Base-by-base conservation (phyloP, 2,329 filamentous ascomycete species). In the Claviceps quebecensis region DNA sequence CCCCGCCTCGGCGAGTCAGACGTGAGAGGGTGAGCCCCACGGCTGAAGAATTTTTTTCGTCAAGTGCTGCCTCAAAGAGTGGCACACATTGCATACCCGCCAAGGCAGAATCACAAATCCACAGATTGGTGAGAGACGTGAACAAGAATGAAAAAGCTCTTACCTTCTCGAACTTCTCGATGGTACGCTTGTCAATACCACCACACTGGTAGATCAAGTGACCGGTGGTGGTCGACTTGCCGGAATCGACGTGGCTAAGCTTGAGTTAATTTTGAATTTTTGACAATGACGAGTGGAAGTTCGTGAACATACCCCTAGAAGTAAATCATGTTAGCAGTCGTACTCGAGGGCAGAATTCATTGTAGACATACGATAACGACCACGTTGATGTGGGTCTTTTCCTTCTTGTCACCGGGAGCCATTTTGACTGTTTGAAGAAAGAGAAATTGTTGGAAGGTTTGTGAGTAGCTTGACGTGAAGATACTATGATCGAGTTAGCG, bases 101-200 rank as follows among this genome's bases (percentile, higher is more conserved):
- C 9, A 4, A 34, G 29, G 26, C 1, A 29, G 26, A 11, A 29
- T 9, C 26, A 29, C 26, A 29, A 4, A 29, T 29, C 8, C 26
- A 29, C 26, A 9, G 8, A 1, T 29, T 11, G 26, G 26, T 29
- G 8, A 29, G 8, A 2, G 26, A 29, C 26, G 3, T 38, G n/a
- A 53, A 55, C 56, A 45, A 45, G 45, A 56, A 54, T 52, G 52
- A 46, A 57, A 58, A 51, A 50, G 55, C 40, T 55, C 82, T 72
- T 76, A 94, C 89, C 88, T 98, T 98, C 90, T 98, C 93, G 84
- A 98, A 98, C 87, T 98, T 98, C 86, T 98, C 93, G 73, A 98
- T 98, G 76, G 91, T 97, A 89, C 93, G 91, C 83, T 91, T 89
- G 87, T 98, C 93, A 72, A 97, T 98, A 88, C 93, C 93, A 86